Base-by-base conservation (phyloP, 148 eudicot species). In the Arctostaphylos glauca region DNA sequence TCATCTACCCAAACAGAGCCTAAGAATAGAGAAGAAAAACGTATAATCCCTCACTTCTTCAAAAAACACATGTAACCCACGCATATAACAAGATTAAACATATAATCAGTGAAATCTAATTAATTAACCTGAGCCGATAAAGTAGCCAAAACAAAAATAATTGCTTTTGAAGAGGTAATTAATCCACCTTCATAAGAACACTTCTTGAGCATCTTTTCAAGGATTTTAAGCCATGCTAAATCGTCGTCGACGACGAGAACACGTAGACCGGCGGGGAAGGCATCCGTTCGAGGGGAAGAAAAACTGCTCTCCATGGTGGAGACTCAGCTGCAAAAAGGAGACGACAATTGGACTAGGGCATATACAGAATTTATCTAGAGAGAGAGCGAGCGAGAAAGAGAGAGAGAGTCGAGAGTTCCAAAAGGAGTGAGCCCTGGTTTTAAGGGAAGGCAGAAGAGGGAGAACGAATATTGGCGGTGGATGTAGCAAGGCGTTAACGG, bases 231-330 rank as follows among this genome's bases (percentile, higher is more conserved):
- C 99, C 99, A 96, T 10, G 94, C 89, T 0, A 91, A 91, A 87
- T 96, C 99, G 84, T 96, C 99, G 84, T 96, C 99, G 66, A 96
- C 99, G 16, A 96, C 99, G 3, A 96, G 91, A 14, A 96, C 99
- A 55, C 98, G 88, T 3, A 96, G 88, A 58, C 99, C 99, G 3
- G 88, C 90, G 9, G 98, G 99, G 88, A 96, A 96, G 62, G 79
- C 79, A 1, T 94, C 98, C 14, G 58, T 53, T 82, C 96, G 87
- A 2, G 95, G 91, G 46, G 94, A 88, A 47, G 93, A 86, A 74
- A 92, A 93, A 72, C 98, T 95, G 83, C 70, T 86, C 55, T 90
- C 90, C 92, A 90, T 74, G 44, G 53, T 3, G 23, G 46, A 56
- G 68, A 53, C 68, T 46, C 47, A 9, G 80, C 48, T 31, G 81